Evolutionary conservation across 1,139 yeast species (phyloP), one percentile per base, ranked within the genome.

Genomic region (Candida freyschussii): DNA sequence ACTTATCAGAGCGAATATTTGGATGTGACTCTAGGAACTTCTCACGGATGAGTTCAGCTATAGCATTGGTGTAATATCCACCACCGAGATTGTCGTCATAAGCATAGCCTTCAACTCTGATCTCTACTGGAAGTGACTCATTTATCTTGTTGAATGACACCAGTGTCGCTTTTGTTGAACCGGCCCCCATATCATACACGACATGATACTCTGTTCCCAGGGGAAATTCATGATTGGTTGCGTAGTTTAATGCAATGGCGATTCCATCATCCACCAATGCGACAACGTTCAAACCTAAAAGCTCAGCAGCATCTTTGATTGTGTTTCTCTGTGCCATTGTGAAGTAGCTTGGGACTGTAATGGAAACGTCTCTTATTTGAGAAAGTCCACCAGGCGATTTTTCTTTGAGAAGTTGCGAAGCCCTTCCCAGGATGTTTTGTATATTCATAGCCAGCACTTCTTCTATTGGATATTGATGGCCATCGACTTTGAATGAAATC

Each of bases 181-280:
- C 95, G 3, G 96, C 93, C 32, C 99, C 99, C 72, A 83, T 74
- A 56, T 91, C 98, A 56, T 79, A 86, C 20, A 93, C 71, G 33
- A 87, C 56, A 51, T 83, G 85, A 50, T 79, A 73, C 47, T 78
- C 76, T 32, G 67, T 63, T 4, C 65, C 67, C 21, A 67, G 59
- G 13, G 66, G 67, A 33, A 60, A 53, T 12, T 53, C 53, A 8
- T 40, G 56, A 27, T 57, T 62, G n/a, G 62, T 47, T 2, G 71
- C 74, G 55, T 76, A 87, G 53, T 87, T 86, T 30, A 85, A 63
- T 1, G 95, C 96, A 15, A 86, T 91, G 2, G 97, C 89, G 13
- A 86, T 64, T 13, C 96, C 97, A 55, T 91, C 97, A 51, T 84
- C 91, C 3, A 89, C 82, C 32, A 86, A 63, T 1, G 82, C 75